Percentiles rank a stretch among this genome's conserved stretches.
phyloP scores from a whole-genome alignment of 495 filamentous ascomycete species.

The Aspergillus sclerotioniger region DNA sequence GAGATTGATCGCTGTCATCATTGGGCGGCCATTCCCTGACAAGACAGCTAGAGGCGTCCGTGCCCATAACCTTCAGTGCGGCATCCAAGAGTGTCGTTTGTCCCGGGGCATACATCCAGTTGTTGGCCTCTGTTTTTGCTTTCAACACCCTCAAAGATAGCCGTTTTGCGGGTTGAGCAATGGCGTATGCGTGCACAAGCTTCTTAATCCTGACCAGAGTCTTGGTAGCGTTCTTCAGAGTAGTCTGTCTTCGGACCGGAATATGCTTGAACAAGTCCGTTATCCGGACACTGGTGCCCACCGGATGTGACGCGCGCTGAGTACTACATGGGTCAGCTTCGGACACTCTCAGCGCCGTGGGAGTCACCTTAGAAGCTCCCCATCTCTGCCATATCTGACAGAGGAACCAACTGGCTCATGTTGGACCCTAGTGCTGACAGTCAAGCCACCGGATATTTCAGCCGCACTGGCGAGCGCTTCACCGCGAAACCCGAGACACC shows the following conservation, averaged over 20 bases:
- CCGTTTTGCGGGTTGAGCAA: slow-evolving; percentile 63
- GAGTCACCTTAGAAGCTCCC: slow-evolving; percentile 46
- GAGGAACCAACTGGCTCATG: slow-evolving; percentile 63
- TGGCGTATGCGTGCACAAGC: slow-evolving; percentile 70
- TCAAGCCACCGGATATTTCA: slow-evolving; percentile 61
- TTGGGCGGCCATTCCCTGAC: slow-evolving; percentile 32
- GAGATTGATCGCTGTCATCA: background rate
- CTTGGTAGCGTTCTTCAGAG: slow-evolving; percentile 60
- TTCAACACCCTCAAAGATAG: slow-evolving; percentile 68
- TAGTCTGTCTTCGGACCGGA: slow-evolving; percentile 71
- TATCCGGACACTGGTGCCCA: slow-evolving; percentile 76
- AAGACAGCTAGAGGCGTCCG: slow-evolving; percentile 56
- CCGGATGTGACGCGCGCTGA: slow-evolving; percentile 57
- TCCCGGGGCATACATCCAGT: slow-evolving; percentile 72
- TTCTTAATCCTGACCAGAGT: slow-evolving; percentile 62
- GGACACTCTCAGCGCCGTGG: background rate
- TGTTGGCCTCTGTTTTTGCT: slow-evolving; percentile 58
- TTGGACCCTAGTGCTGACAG: slow-evolving; percentile 68
- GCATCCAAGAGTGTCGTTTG: slow-evolving; percentile 59
- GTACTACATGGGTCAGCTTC: slow-evolving; percentile 29
- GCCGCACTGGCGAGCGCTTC: slow-evolving; percentile 79
- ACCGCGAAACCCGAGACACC: slow-evolving; percentile 82
- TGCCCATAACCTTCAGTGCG: slow-evolving; percentile 67
- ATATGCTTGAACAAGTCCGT: slow-evolving; percentile 63
- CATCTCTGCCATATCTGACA: slow-evolving; percentile 51